phyloP scores from a whole-genome alignment of 371 early-diverging fungal genomes.

The Entomophthora muscae region DNA sequence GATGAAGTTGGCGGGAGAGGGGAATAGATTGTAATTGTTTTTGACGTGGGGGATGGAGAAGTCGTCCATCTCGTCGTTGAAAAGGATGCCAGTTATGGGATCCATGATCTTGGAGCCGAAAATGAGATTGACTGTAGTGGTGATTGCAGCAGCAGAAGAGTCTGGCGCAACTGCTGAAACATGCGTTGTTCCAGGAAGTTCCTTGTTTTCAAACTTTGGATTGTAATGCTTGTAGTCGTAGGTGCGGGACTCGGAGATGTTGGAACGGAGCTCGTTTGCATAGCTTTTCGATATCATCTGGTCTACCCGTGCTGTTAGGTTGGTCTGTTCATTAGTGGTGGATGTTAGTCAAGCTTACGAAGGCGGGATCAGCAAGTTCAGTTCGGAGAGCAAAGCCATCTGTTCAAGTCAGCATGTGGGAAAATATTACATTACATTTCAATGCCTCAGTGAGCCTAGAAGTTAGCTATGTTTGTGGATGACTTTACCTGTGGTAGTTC shows the following conservation, averaged over 20 bases:
- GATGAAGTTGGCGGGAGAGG: slow-evolving; percentile 69
- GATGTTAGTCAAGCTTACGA: slow-evolving; percentile 11
- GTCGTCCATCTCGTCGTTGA: slow-evolving; percentile 98
- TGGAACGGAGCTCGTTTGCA: slow-evolving; percentile 40
- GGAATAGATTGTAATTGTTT: slow-evolving; percentile 69
- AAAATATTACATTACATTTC: slow-evolving; percentile 22
- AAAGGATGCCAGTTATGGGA: slow-evolving; percentile 81
- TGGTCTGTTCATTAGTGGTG: not conserved
- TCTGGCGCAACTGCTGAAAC: slow-evolving; percentile 76
- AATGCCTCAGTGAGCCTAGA: slow-evolving; percentile 81
- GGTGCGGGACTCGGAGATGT: slow-evolving; percentile 37
- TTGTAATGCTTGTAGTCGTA: slow-evolving; percentile 51
- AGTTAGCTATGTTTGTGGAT: slow-evolving; percentile 25
- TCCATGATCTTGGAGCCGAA: slow-evolving; percentile 95
- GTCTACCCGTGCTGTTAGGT: slow-evolving; percentile 21
- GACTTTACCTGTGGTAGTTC: slow-evolving; percentile 4
- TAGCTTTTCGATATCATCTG: slow-evolving; percentile 46
- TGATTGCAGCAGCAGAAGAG: slow-evolving; percentile 73
- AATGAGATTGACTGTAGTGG: slow-evolving; percentile 80
- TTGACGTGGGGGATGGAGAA: slow-evolving; percentile 77
- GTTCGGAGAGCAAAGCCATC: slow-evolving; percentile 77
- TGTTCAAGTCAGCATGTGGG: not conserved
- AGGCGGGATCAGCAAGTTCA: slow-evolving; percentile 66
- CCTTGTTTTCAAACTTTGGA: slow-evolving; percentile 52
- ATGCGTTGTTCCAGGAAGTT: slow-evolving; percentile 95